Percentiles rank a stretch among this genome's conserved stretches.
phyloP scores from a whole-genome alignment of 768 basidiomycete species.

The Leccinellum rugosiceps region DNA sequence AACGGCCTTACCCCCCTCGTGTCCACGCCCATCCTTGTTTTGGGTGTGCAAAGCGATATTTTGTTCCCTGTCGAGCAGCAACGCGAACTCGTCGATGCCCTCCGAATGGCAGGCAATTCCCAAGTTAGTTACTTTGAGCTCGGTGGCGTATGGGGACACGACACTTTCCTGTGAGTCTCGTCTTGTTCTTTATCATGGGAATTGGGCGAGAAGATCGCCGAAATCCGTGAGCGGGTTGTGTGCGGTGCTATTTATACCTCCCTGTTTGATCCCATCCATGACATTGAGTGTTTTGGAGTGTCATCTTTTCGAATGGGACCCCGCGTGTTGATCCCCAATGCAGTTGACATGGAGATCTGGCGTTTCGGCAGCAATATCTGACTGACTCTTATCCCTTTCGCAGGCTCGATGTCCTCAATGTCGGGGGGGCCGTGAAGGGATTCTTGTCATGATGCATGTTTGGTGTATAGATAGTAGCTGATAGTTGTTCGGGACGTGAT shows the following conservation, averaged over 20 bases:
- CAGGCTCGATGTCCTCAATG: slow-evolving; percentile 83
- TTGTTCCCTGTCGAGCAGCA: slow-evolving; percentile 98
- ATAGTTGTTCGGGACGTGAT: neutral
- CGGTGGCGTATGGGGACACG: slow-evolving; percentile 99
- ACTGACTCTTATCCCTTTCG: slow-evolving; percentile 7
- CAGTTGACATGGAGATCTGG: neutral
- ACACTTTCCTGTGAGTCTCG: slow-evolving; percentile 82
- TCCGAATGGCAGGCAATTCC: slow-evolving; percentile 86
- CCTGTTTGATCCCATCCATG: slow-evolving; percentile 7
- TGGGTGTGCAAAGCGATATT: slow-evolving; percentile 96
- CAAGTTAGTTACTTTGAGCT: slow-evolving; percentile 95
- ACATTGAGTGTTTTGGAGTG: neutral
- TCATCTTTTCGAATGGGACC: neutral
- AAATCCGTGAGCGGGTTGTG: neutral
- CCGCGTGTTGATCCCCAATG: neutral
- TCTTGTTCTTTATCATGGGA: neutral
- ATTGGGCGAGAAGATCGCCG: neutral
- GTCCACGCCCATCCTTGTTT: slow-evolving; percentile 76
- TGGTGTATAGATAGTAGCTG: neutral
- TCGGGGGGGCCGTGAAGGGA: slow-evolving; percentile 88
- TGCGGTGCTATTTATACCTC: neutral
- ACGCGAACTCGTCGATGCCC: slow-evolving; percentile 87
- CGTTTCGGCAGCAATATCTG: neutral
- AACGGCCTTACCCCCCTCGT: slow-evolving; percentile 72
- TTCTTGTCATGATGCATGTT: slow-evolving; percentile 57